Conservation (phyloP, 164 flowering plant genomes). For the Hamamelis virginiana region DNA sequence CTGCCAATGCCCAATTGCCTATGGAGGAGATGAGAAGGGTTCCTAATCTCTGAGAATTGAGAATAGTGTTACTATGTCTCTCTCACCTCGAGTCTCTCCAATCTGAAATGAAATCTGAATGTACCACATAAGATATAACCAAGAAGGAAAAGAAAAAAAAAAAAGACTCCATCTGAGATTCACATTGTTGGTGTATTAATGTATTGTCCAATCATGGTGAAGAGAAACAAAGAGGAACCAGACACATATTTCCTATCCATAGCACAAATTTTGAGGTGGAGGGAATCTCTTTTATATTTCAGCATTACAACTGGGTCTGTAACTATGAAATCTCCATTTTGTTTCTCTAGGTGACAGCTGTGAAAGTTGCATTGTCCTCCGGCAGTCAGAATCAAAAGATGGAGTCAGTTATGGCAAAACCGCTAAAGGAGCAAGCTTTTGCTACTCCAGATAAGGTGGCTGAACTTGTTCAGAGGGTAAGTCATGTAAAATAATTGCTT, state of each 20-base stretch:
- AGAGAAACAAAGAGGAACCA: neutral
- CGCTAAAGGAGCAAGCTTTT: constrained; percentile 92
- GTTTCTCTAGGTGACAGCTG: constrained; percentile 77
- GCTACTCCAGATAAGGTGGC: constrained; percentile 92
- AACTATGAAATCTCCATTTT: neutral
- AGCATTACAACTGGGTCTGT: neutral
- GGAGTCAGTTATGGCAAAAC: constrained; percentile 61
- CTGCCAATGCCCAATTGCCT: too few species aligned
- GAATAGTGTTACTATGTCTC: neutral
- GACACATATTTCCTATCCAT: neutral
- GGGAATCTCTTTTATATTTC: neutral
- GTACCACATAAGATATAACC: too few species aligned
- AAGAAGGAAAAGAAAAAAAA: too few species aligned
- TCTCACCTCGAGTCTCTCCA: too few species aligned
- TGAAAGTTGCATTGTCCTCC: constrained; percentile 82
- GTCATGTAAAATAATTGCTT: too few species aligned
- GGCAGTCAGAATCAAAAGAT: constrained; percentile 61
- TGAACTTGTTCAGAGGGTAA: constrained; percentile 91
- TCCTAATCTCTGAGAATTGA: neutral
- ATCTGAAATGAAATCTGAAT: neutral
- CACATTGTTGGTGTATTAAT: too few species aligned
- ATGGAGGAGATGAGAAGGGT: constrained; percentile 1
- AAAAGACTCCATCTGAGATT: neutral
- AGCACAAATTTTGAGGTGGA: neutral
- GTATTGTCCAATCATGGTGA: too few species aligned